These are phyloP conservation scores for Irpex rosettiformis DNA, from an alignment of 1,284 basidiomycete species.

Conservation along the genomic window DNA sequence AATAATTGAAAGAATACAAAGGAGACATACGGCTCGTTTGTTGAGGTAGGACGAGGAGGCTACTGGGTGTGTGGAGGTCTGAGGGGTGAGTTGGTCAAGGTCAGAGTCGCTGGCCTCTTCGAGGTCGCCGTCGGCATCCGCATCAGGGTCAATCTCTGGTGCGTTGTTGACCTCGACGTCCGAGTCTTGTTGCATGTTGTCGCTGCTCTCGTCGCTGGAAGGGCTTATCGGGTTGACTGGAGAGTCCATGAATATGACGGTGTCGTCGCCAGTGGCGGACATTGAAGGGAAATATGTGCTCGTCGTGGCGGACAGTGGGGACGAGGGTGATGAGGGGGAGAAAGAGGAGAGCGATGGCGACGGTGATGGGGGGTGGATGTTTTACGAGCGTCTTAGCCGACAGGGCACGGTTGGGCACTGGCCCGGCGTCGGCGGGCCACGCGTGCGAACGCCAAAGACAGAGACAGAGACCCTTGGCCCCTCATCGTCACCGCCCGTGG, in stretches of 20 bases:
- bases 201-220: slow-evolving; percentile 24
- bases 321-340: slow-evolving; percentile 26
- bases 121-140: slow-evolving; percentile 38
- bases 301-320: slow-evolving; percentile 29
- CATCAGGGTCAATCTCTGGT: slow-evolving; percentile 36
- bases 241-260: slow-evolving; percentile 26
- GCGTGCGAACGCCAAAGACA: slow-evolving; percentile 2
- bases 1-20: slow-evolving; percentile 12
- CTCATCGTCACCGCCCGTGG: slow-evolving; percentile 30
- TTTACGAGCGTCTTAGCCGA: slow-evolving; percentile 32
- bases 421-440: slow-evolving; percentile 20
- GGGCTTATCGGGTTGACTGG: slow-evolving; percentile 21
- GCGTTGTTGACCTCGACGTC: slow-evolving; percentile 34
- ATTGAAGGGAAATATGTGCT: slow-evolving; percentile 26
- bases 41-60: slow-evolving; percentile 27
- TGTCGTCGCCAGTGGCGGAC: slow-evolving; percentile 36
- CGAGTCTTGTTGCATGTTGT: slow-evolving; percentile 43
- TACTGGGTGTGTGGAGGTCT: slow-evolving; percentile 21
- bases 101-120: slow-evolving; percentile 30
- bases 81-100: slow-evolving; percentile 25
- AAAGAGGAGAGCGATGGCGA: slow-evolving; percentile 32
- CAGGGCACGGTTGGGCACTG: slow-evolving; percentile 32
- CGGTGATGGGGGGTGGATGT: slow-evolving; percentile 39
- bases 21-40: slow-evolving; percentile 29
- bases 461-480: slow-evolving; percentile 6